phyloP scores from a whole-genome alignment of 2,329 filamentous ascomycete genomes.

The Penicillium aurantiogriseum region DNA sequence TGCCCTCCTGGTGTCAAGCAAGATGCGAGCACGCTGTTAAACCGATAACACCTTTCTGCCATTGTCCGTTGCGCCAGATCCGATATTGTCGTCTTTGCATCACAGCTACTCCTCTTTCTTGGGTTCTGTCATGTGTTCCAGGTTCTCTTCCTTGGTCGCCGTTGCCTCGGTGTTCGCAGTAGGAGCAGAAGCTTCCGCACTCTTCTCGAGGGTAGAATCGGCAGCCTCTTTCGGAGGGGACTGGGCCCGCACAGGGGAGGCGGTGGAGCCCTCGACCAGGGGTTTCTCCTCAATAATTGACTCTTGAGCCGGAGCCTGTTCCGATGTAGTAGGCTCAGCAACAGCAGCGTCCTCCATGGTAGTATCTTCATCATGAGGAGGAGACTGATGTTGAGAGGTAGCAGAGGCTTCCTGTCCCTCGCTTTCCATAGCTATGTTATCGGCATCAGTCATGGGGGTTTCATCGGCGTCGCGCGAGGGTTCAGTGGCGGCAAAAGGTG shows the following conservation, averaged over 20 bases:
- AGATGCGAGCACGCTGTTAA: slow-evolving; percentile 23
- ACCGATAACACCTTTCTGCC: slow-evolving; percentile 40
- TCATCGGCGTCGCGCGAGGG: slow-evolving; percentile 32
- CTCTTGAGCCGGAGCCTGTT: slow-evolving; percentile 17
- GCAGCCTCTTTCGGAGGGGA: slow-evolving; percentile 25
- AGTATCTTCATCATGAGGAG: slow-evolving; percentile 37
- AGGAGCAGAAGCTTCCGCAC: slow-evolving; percentile 5
- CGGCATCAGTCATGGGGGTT: slow-evolving; percentile 32
- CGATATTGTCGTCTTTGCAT: slow-evolving; percentile 26
- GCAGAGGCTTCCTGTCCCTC: slow-evolving; percentile 32
- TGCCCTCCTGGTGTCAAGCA: slow-evolving; percentile 12
- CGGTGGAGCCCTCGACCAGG: slow-evolving; percentile 18
- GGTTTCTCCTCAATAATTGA: slow-evolving; percentile 19
- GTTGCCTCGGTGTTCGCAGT: slow-evolving; percentile 15
- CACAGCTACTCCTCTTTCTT: slow-evolving; percentile 32
- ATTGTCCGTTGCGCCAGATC: slow-evolving; percentile 38
- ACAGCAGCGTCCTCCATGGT: slow-evolving; percentile 39
- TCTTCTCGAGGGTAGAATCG: slow-evolving; percentile 12
- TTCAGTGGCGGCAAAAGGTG: slow-evolving; percentile 31
- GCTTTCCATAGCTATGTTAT: slow-evolving; percentile 32
- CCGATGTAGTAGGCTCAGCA: slow-evolving; percentile 19
- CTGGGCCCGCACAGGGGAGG: slow-evolving; percentile 17
- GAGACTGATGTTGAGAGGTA: slow-evolving; percentile 31
- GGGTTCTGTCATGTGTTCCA: slow-evolving; percentile 24
- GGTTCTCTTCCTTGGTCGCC: slow-evolving; percentile 14